Evolutionary conservation across 2,329 filamentous ascomycete genomes (phyloP).

Genomic region (Metarhizium robertsii): DNA sequence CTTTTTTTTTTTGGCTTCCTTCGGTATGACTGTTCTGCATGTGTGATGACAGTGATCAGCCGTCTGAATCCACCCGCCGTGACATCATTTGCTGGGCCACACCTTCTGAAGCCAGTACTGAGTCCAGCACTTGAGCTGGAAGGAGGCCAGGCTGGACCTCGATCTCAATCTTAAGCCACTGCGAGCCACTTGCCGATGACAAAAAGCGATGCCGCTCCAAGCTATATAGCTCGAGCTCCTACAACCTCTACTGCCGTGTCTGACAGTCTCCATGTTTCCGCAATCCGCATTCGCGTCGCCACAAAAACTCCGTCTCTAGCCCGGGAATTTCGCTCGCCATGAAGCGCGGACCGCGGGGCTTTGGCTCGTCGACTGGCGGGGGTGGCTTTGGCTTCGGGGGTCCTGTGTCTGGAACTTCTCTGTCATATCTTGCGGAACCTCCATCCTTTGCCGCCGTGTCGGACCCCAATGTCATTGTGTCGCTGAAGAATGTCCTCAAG

Average conservation of each 20-base stretch:
- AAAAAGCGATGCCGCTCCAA: not conserved
- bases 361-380: slow-evolving; percentile 6
- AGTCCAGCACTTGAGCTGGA: not conserved
- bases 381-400: slow-evolving; percentile 23
- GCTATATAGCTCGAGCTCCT: not conserved
- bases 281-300: not conserved
- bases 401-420: slow-evolving; percentile 33
- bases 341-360: slow-evolving; percentile 8
- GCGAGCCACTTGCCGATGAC: not conserved
- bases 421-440: slow-evolving; percentile 84
- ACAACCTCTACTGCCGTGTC: not conserved
- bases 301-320: not conserved
- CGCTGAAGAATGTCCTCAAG: slow-evolving; percentile 88
- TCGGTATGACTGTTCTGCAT: not conserved
- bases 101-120: not conserved
- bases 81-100: slow-evolving; percentile 4
- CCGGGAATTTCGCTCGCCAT: not conserved
- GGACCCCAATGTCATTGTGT: slow-evolving; percentile 73
- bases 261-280: not conserved
- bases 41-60: too few relatives aligned
- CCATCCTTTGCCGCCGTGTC: slow-evolving; percentile 70
- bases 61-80: not conserved
- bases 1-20: not conserved
- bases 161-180: not conserved
- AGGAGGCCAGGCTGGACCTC: too few relatives aligned